Conservation (phyloP, 805 yeast genomes). For the Metschnikowia bowlesiae region DNA sequence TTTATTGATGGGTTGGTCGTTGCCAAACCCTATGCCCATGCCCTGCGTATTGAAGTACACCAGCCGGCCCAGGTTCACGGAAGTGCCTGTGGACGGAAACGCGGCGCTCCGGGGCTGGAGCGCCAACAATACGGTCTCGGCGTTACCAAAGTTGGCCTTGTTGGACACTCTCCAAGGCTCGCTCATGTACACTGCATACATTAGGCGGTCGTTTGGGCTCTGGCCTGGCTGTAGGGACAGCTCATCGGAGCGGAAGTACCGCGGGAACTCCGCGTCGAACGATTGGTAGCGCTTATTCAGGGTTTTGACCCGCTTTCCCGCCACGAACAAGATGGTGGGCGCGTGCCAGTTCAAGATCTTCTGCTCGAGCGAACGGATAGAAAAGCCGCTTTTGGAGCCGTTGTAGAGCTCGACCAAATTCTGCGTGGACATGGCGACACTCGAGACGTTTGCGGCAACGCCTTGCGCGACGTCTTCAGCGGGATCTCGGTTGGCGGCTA, state of each 20-base stretch:
- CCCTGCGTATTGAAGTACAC: slow-evolving; percentile 70
- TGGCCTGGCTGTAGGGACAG: slow-evolving; percentile 29
- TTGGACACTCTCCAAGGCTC: slow-evolving; percentile 78
- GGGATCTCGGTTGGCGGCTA: no score
- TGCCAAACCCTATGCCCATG: slow-evolving; percentile 83
- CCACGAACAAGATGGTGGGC: slow-evolving; percentile 67
- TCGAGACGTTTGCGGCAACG: slow-evolving; percentile 3
- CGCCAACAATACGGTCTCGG: slow-evolving; percentile 54
- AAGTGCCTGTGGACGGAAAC: slow-evolving; percentile 30
- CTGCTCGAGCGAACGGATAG: slow-evolving; percentile 80
- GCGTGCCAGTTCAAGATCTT: slow-evolving; percentile 88
- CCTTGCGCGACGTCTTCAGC: no score
- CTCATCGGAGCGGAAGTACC: slow-evolving; percentile 27
- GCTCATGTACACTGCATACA: slow-evolving; percentile 60
- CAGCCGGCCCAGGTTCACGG: slow-evolving; percentile 30
- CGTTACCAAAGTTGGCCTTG: slow-evolving; percentile 68
- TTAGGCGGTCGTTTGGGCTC: slow-evolving; percentile 39
- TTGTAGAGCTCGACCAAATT: slow-evolving; percentile 58
- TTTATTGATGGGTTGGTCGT: slow-evolving; percentile 55
- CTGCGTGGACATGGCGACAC: slow-evolving; percentile 38
- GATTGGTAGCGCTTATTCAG: slow-evolving; percentile 45
- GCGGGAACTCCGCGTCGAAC: slow-evolving; percentile 48
- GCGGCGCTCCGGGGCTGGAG: slow-evolving; percentile 62
- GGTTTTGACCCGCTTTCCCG: slow-evolving; percentile 54
- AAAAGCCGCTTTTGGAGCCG: slow-evolving; percentile 78